These are phyloP conservation scores for Solanum tarijense DNA, from an alignment of 257 asterid species.

Conservation along the genomic window DNA sequence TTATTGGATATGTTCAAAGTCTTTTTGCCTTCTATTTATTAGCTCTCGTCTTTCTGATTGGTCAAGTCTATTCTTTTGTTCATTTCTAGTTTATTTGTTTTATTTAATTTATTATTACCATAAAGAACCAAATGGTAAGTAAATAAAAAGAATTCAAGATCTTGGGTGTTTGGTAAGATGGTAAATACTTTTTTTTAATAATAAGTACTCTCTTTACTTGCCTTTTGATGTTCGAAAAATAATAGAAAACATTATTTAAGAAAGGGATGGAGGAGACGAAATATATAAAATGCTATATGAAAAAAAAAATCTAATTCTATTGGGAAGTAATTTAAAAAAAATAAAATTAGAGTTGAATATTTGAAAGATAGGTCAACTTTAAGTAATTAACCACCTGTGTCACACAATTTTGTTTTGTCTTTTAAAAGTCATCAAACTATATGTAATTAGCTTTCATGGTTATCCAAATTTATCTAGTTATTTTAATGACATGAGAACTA, in stretches of 20 bases:
- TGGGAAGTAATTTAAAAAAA: accelerated
- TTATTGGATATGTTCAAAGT: not conserved
- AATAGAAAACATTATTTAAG: not conserved
- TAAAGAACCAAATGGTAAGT: not conserved
- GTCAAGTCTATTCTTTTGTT: not conserved
- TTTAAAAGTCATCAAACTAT: too few species aligned
- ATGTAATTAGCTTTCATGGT: not conserved
- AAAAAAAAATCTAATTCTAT: too few species aligned
- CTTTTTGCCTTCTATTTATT: not conserved
- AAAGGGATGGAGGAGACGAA: not conserved
- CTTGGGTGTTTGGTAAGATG: not conserved
- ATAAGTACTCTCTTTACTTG: not conserved
- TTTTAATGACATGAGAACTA: too few species aligned
- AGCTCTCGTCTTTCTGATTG: not conserved
- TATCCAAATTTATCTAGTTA: not conserved
- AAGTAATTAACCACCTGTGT: too few species aligned
- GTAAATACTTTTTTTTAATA: not conserved
- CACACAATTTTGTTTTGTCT: not conserved
- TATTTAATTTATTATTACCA: not conserved
- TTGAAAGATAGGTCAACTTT: too few species aligned
- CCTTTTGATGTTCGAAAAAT: not conserved
- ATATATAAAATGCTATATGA: too few species aligned
- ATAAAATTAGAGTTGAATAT: not conserved
- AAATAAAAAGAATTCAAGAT: not conserved
- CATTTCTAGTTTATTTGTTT: not conserved